Base-by-base conservation (phyloP, 768 basidiomycete species). In the Mycena maculata region DNA sequence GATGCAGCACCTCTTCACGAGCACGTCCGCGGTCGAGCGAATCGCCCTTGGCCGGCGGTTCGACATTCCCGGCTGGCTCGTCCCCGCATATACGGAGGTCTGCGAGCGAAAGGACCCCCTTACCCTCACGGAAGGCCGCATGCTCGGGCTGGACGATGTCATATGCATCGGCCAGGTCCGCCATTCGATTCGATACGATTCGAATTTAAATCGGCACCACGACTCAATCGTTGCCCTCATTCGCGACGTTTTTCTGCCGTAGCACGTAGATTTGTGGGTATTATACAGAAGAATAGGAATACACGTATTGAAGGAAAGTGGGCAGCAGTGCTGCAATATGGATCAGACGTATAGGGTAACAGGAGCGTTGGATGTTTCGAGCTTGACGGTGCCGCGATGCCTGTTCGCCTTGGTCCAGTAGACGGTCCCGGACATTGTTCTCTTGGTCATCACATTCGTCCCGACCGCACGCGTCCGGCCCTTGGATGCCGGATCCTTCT, bases 401-500 rank as follows among this genome's bases (percentile, higher is more conserved):
- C 6, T 39, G 44, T 69, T 66, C 52, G 54, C 47, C 52, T 58
- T 23, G 18, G 69, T 70, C 72, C 72, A 73, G 31, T 65, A 60
- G 3, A 70, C 60, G 13, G 3, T n/a, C 16, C 70, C 70, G 13
- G 8, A 4, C 13, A 20, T 13, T 9, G 10, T 15, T 1, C 39
- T 16, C 38, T 64, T 71, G 0, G 8, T 44, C 9, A 39, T 11
- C 33, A 4, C 16, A 16, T 30, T 39, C 9, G 38, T 45, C 12
- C 73, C 53, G 10, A 81, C 52, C 25, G 57, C 38, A 4, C 85
- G 76, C 33, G 38, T 71, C 47, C 84, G 80, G 9, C 75, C 79
- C 23, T 66, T 73, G 38, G 50, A 55, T 9, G 60, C 62, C 1
- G 69, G 69, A 20, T 27, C 80, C 77, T 1, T 79, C 72, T 23